Evolutionary conservation across 306 rosid genomes (phyloP), one percentile per base, ranked within the genome.

Genomic region (Argentina anserina): DNA sequence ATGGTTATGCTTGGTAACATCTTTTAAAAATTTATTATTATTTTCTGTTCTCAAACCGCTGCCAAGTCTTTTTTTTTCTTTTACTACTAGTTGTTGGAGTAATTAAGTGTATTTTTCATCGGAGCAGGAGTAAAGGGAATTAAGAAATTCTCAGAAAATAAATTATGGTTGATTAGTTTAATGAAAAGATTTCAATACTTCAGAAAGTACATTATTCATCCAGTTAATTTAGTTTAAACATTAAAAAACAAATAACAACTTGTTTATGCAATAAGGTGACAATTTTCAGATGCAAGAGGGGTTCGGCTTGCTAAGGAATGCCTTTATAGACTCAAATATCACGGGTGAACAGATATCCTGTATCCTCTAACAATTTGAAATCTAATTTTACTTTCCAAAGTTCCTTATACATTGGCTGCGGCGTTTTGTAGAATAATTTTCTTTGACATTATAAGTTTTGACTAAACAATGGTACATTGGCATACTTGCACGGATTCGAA

Each of bases 241-340:
- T 62, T 17, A 36, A 21, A 33, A 63, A 23, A 53, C 6, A 70
- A 53, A 7, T 52, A 37, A 15, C 25, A 34, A 36, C 10, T 37
- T 15, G 34, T 25, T 40, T 36, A 41, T 65, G 20, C 29, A 23
- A 56, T 60, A 18, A 59, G 58, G 36, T 70, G 36, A 58, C 50
- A 31, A 64, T 81, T 84, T 85, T 81, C 91, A 90, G 98, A 73
- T 93, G 93, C 96, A 84, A 77, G 93, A 85, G 82, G 97, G 84
- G 18, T 91, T 82, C 73, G 26, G 45, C 69, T 76, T 90, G 85
- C 83, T 93, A 67, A 83, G 86, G 84, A 81, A 75, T 81, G 86
- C 90, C 80, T 81, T 90, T 67, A 59, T 26, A 42, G 71, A 73
- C 62, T 74, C 90, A 75, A 77, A 70, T 74, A 50, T 86, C 75